Evolutionary conservation across 345 rosid genomes (phyloP).

Genomic region (Lenwebbia sp.): DNA sequence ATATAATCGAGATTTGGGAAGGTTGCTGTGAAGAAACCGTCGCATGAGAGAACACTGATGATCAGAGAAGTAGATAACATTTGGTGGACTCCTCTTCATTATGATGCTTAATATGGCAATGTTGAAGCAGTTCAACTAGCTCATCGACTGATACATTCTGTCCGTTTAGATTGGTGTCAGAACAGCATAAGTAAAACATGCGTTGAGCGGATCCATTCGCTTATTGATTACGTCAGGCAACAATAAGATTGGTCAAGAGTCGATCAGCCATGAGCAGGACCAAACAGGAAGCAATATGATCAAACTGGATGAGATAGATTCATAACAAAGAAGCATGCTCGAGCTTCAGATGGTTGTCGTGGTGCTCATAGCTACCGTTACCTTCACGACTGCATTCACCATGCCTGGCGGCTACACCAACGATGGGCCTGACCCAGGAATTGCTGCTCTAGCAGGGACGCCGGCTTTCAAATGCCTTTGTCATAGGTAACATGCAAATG

Average conservation of each 20-base stretch:
- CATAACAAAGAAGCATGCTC: not conserved
- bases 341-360: not conserved
- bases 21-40: not conserved
- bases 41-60: not conserved
- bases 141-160: not conserved
- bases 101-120: not conserved
- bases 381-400: not conserved
- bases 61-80: not conserved
- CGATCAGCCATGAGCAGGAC: not conserved
- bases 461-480: not conserved
- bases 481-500: not conserved
- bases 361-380: not conserved
- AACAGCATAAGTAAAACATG: not conserved
- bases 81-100: not conserved
- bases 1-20: not conserved
- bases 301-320: not conserved
- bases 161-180: not conserved
- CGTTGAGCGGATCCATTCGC: not conserved
- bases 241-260: not conserved
- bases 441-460: not conserved
- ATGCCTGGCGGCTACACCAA: not conserved
- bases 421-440: not conserved
- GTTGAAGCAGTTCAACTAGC: not conserved
- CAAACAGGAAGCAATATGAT: not conserved
- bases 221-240: not conserved